Base-by-base conservation (phyloP, 2,329 filamentous ascomycete genomes). In the Hawksworthiomyces lignivorus region DNA sequence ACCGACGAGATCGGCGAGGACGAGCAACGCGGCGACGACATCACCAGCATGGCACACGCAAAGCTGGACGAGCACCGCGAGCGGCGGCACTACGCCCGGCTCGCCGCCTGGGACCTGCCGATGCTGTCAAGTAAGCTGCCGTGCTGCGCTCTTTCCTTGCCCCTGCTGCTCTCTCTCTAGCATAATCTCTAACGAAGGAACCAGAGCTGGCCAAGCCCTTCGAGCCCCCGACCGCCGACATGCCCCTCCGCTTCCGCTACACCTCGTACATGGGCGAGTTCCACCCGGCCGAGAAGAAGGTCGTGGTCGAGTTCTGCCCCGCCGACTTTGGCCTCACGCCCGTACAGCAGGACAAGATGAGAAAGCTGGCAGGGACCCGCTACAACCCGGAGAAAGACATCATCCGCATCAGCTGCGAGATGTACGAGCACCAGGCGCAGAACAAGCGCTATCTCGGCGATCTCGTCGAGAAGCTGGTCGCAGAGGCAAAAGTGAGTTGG, bases 391-490 rank as follows among this genome's bases (percentile, higher is more conserved):
- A 82, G 53, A 87, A 72, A 41, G 79, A 88, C 53, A 68, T 87
- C 45, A 71, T 96, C 54, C 88, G 86, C 65, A 95, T 98, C 75
- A 88, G 84, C 58, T 86, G 84, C 66, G 92, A 97, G 63, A 80
- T 82, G 58, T 94, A 84, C 61, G 80, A 87, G 58, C 85, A 89
- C 42, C 84, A 87, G 58, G 87, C 89, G 15, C 89, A 97, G 68
- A 98, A 98, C 70, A 98, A 97, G 73, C 80, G 87, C n/a, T 92
- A 92, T 60, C 72, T 98, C 18, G 83, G 80, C 40, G 87, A 94
- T 54, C 63, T 87, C 36, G 76, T 97, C 37, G 71, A 82, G 49
- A 76, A 72, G 37, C 67, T 98, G 50, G 66, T 98, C 45, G 69
- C 67, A 7, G 80, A 87, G 57, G 87, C 89, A 45, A 85, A 80